phyloP scores from a whole-genome alignment of 139 green algal species.

The Closterium sp. region DNA sequence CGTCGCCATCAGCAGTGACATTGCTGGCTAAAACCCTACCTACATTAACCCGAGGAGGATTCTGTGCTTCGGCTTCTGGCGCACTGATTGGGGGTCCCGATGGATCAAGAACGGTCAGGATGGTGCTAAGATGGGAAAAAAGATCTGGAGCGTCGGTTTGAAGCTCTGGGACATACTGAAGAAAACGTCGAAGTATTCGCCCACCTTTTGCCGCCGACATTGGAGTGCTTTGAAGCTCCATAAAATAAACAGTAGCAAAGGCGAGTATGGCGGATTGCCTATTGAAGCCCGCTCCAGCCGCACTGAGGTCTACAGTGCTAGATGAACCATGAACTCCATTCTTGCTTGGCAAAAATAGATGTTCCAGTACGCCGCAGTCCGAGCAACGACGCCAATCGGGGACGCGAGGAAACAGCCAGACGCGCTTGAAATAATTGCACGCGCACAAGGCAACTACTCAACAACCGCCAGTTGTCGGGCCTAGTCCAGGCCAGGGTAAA shows the following conservation, averaged over 20 bases:
- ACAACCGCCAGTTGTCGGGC: background rate
- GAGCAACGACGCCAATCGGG: background rate
- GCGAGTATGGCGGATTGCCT: background rate
- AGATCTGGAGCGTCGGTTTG: background rate
- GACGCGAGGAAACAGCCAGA: background rate
- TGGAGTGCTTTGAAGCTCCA: background rate
- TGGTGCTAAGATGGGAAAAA: background rate
- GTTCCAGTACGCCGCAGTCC: background rate
- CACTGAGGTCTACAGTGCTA: background rate
- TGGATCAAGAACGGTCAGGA: background rate
- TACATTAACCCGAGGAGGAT: background rate
- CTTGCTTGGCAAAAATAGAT: background rate
- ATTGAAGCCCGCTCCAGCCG: background rate
- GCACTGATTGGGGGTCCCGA: background rate
- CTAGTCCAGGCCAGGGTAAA: background rate
- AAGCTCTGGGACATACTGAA: background rate
- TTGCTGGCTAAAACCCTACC: background rate
- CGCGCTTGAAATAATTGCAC: background rate
- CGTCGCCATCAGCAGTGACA: background rate
- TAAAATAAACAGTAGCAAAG: background rate
- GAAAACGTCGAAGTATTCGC: background rate
- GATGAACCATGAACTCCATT: background rate
- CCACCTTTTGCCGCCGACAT: background rate
- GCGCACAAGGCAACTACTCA: background rate
- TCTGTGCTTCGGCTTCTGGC: background rate